A percentile compares a stretch with the other conserved stretches of the same genome.
These are phyloP conservation scores for Coleophoma eucalyptorum DNA, from an alignment of 2,329 filamentous ascomycete genomes.

Conservation along the genomic window DNA sequence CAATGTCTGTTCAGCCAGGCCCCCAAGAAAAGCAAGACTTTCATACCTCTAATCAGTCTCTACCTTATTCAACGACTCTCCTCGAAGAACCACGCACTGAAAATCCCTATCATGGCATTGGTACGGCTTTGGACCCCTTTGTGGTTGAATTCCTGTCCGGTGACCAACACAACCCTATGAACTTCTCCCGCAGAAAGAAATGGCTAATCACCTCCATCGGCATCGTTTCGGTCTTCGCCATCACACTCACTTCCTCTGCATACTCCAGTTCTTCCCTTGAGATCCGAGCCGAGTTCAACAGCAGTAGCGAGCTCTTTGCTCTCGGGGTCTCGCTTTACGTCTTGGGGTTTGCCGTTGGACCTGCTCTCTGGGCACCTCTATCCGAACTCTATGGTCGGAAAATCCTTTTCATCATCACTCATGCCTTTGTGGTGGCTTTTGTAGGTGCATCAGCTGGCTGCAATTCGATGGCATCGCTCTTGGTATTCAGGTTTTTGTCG, in stretches of 20 bases:
- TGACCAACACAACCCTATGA: constrained; percentile 37
- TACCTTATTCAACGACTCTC: background rate
- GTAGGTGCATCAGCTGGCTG: constrained; percentile 55
- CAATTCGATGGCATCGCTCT: constrained; percentile 52
- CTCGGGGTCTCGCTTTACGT: constrained; percentile 41
- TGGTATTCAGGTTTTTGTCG: constrained; percentile 66
- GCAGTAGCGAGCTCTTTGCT: constrained; percentile 31
- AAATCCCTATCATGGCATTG: constrained; percentile 29
- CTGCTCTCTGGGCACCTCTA: constrained; percentile 36
- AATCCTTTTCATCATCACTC: constrained; percentile 55
- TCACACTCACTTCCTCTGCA: constrained; percentile 2
- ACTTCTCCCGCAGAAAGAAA: constrained; percentile 29
- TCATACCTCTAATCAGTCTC: background rate
- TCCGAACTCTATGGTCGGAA: constrained; percentile 56
- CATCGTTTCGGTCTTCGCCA: constrained; percentile 32
- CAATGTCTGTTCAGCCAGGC: background rate
- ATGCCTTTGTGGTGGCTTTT: constrained; percentile 55
- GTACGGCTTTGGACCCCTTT: constrained; percentile 37
- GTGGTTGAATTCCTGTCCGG: constrained; percentile 37
- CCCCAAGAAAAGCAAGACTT: background rate
- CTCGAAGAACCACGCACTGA: background rate
- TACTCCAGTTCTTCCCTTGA: constrained; percentile 15
- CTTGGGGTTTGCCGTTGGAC: constrained; percentile 40
- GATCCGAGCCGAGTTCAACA: constrained; percentile 29
- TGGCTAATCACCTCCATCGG: constrained; percentile 34